Evolutionary conservation across 768 basidiomycete genomes (phyloP).

Genomic region (Amanita thiersii): DNA sequence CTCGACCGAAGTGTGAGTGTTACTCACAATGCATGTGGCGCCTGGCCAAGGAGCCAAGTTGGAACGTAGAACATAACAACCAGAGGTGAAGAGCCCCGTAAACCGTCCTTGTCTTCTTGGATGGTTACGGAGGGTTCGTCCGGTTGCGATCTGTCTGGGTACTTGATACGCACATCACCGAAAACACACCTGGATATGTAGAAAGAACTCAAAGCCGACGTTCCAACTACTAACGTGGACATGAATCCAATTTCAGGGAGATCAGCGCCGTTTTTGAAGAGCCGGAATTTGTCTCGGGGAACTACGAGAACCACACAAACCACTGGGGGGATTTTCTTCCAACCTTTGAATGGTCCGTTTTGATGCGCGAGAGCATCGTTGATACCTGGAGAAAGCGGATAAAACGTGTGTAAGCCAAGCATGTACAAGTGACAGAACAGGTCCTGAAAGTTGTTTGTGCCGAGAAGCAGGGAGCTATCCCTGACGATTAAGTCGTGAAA

Average conservation of each 20-base stretch:
- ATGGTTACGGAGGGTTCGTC: slow-evolving; percentile 9
- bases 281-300: slow-evolving; percentile 22
- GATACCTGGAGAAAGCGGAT: slow-evolving; percentile 7
- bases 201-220: slow-evolving; percentile 11
- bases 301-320: slow-evolving; percentile 28
- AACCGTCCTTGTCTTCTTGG: slow-evolving; percentile 15
- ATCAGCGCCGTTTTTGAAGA: slow-evolving; percentile 16
- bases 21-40: slow-evolving; percentile 10
- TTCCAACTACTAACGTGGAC: neutral
- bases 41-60: slow-evolving; percentile 13
- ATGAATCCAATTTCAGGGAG: slow-evolving; percentile 15
- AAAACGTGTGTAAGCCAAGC: slow-evolving; percentile 17
- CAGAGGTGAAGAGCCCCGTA: slow-evolving; percentile 15
- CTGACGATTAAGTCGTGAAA: slow-evolving; percentile 19
- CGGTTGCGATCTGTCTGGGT: slow-evolving; percentile 9
- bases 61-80: slow-evolving; percentile 18
- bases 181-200: slow-evolving; percentile 10
- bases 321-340: slow-evolving; percentile 26
- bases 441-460: slow-evolving; percentile 27
- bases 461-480: slow-evolving; percentile 18
- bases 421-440: slow-evolving; percentile 27
- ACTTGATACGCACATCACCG: neutral
- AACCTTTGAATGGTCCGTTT: slow-evolving; percentile 21
- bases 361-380: slow-evolving; percentile 6
- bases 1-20: slow-evolving; percentile 11